phyloP scores from a whole-genome alignment of 495 filamentous ascomycete genomes.

The Stereocaulon alpinum region DNA sequence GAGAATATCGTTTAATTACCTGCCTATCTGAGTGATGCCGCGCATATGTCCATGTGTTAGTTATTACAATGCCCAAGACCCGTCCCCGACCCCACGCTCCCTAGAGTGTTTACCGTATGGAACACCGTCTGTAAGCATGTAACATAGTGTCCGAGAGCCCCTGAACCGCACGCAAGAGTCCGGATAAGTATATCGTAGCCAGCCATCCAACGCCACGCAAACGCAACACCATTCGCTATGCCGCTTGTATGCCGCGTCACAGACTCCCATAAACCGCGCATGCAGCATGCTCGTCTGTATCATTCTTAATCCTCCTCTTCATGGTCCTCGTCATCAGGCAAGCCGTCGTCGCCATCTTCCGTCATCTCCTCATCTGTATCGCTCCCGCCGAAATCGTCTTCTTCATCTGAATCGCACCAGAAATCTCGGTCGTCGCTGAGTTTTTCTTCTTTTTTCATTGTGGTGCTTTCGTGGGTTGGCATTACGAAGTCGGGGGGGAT shows the following conservation, averaged over 20 bases:
- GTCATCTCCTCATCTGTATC: conserved; percentile 49
- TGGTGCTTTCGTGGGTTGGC: conserved; percentile 57
- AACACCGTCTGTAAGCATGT: no score
- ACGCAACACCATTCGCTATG: conserved; percentile 16
- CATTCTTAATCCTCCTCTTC: conserved; percentile 35
- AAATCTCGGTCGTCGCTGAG: conserved; percentile 64
- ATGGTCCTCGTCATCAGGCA: conserved; percentile 47
- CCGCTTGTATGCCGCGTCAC: neutral
- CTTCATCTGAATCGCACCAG: conserved; percentile 75
- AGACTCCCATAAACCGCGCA: neutral
- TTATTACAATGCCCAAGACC: no score
- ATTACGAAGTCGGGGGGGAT: conserved; percentile 76
- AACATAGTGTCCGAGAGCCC: neutral
- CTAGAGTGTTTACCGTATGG: no score
- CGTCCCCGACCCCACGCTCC: no score
- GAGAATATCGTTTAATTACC: no score
- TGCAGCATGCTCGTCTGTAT: neutral
- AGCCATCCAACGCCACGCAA: conserved; percentile 1
- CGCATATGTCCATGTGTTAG: no score
- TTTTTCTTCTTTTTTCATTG: conserved; percentile 45
- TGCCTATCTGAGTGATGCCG: no score
- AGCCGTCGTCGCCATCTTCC: conserved; percentile 46
- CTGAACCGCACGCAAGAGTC: neutral
- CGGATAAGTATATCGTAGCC: neutral
- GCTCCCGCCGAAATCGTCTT: conserved; percentile 68